Evolutionary conservation across 306 rosid species (phyloP), one percentile per base, ranked within the genome.

Genomic region (Mimosa bimucronata): DNA sequence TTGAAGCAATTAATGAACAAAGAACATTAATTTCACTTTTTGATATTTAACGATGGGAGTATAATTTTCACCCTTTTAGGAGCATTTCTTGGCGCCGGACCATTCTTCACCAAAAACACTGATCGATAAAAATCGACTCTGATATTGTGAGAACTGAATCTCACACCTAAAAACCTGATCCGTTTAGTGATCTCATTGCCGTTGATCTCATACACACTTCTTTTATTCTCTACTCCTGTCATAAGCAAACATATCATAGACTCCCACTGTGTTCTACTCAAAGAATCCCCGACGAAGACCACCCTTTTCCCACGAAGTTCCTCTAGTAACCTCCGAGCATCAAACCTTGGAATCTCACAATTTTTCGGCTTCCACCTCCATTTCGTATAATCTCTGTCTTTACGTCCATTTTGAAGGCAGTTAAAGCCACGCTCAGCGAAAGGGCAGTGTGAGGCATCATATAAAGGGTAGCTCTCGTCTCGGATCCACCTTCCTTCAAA

Each of bases 251-350:
- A 91, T 65, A 92, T 86, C 85, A 90, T 86, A 61, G 99, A 95
- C 84, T 93, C 99, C 99, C 98, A 93, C 60, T 95, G 99, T 4
- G 99, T 91, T 85, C 99, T 86, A 77, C 97, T 88, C 89, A 95
- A 77, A 16, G 97, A 95, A 79, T 95, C 99, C 0, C 99, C 99
- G 1, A 95, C 96, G 67, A 95, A 89, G 74, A 91, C 96, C 25
- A 91, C 92, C 48, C 98, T 71, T 79, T 91, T 95, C 74, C 98
- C 98, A 4, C 92, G 83, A 85, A 91, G 93, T 48, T 70, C 77
- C 72, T 89, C 90, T n/a, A 95, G 89, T 65, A 88, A 69, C 37
- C 66, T 10, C 0, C 42, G 80, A 1, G 84, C 97, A 68, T 88
- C 71, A 70, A 95, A 90, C 86, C 91, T 88, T 29, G 92, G 93